Percentiles rank a stretch among this genome's conserved stretches.
phyloP scores from a whole-genome alignment of 768 basidiomycete species.

The Hygrocybe coccinea region DNA sequence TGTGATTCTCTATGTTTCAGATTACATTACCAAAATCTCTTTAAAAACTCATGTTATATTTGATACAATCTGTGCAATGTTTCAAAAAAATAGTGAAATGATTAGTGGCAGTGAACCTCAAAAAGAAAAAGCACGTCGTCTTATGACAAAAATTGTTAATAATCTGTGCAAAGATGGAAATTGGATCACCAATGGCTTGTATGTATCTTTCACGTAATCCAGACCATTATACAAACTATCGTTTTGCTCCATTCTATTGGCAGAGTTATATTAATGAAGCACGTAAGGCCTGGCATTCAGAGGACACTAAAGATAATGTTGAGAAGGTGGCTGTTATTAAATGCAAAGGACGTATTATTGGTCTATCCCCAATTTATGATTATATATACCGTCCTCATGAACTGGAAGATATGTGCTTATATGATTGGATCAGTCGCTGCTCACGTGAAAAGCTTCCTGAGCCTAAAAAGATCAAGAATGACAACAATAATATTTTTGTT shows the following conservation, averaged over 20 bases:
- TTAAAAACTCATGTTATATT: conserved; percentile 39
- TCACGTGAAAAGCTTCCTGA: conserved; percentile 9
- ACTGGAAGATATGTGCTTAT: no score
- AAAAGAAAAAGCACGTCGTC: no score
- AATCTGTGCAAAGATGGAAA: no score
- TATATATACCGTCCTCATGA: conserved; percentile 24
- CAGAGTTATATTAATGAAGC: conserved; percentile 26
- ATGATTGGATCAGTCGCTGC: conserved; percentile 14
- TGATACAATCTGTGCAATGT: conserved; percentile 24
- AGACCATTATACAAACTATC: conserved; percentile 37
- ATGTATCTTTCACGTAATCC: conserved; percentile 31
- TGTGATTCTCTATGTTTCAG: conserved; percentile 10
- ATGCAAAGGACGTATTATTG: conserved; percentile 15
- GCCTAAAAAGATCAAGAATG: background rate
- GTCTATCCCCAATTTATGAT: conserved; percentile 27
- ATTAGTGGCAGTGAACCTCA: conserved; percentile 8
- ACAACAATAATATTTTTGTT: background rate
- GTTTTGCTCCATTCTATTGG: conserved; percentile 34
- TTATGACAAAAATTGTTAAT: no score
- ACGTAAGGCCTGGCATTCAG: conserved; percentile 10
- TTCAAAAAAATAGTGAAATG: conserved; percentile 23
- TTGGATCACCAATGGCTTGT: background rate
- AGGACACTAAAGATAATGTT: conserved; percentile 4
- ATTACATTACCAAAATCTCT: conserved; percentile 28
- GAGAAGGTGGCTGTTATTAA: conserved; percentile 21